A percentile compares a stretch with the other conserved stretches of the same genome.
Evolutionary conservation across 1,284 basidiomycete species (phyloP).

Genomic region (Thecaphora thlaspeos): DNA sequence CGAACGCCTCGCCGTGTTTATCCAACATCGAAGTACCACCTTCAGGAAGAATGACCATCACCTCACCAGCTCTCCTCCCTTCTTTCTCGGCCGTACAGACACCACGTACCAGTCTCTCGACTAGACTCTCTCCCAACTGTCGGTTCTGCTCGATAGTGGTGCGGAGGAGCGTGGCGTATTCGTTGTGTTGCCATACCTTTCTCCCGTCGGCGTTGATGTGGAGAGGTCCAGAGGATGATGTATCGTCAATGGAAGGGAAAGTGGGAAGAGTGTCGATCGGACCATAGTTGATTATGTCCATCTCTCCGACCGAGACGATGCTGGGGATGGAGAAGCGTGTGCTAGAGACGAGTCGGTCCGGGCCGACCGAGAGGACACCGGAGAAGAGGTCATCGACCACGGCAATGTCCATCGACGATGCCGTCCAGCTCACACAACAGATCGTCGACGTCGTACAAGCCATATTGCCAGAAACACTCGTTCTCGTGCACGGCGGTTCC

Average conservation of each 20-base stretch:
- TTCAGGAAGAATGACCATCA: constrained; percentile 8
- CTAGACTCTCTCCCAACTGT: constrained; percentile 11
- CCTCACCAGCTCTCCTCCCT: neutral
- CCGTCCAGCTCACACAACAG: constrained; percentile 19
- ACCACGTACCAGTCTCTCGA: constrained; percentile 1
- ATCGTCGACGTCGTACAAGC: constrained; percentile 21
- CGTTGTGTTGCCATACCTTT: constrained; percentile 23
- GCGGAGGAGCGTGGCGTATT: constrained; percentile 22
- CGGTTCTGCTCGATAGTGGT: constrained; percentile 10
- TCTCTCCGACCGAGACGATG: constrained; percentile 24
- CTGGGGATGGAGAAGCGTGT: constrained; percentile 12
- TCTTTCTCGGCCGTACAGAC: constrained; percentile 2
- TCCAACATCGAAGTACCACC: constrained; percentile 21
- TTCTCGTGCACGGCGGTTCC: constrained; percentile 31
- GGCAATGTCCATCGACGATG: constrained; percentile 26
- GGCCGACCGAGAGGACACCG: constrained; percentile 24
- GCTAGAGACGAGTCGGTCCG: constrained; percentile 22
- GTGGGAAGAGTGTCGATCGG: constrained; percentile 12
- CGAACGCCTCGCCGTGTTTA: constrained; percentile 11
- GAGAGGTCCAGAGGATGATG: constrained; percentile 1
- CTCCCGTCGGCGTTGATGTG: constrained; percentile 16
- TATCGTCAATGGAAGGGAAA: constrained; percentile 1
- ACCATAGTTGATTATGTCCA: constrained; percentile 40
- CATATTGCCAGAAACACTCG: constrained; percentile 21
- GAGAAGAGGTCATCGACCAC: constrained; percentile 17